Percentiles rank a stretch among this genome's conserved stretches.
Conservation (phyloP, 2,329 filamentous ascomycete genomes). For the Colletotrichum limetticola region DNA sequence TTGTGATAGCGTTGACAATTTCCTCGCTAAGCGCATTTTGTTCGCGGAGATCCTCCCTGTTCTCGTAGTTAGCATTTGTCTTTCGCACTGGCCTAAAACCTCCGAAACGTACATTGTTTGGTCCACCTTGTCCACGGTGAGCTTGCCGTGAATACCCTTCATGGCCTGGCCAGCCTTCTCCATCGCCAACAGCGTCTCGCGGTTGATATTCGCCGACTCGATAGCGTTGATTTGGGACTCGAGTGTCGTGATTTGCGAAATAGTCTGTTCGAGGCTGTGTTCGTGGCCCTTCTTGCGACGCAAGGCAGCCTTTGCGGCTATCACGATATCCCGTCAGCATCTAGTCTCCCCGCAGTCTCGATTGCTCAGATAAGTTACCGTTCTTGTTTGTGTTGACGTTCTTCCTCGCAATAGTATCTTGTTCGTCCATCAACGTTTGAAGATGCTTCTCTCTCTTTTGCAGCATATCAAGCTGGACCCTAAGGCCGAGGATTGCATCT, state of each 20-base stretch:
- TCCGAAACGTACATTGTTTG: constrained; percentile 81
- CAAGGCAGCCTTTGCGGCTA: constrained; percentile 90
- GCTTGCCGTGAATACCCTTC: constrained; percentile 89
- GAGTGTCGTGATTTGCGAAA: constrained; percentile 87
- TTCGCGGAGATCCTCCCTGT: constrained; percentile 88
- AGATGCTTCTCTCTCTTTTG: constrained; percentile 95
- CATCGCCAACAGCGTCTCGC: constrained; percentile 95
- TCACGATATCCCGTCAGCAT: constrained; percentile 32
- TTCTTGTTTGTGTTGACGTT: constrained; percentile 90
- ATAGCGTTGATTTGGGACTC: constrained; percentile 97
- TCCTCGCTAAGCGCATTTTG: constrained; percentile 95
- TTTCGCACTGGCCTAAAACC: background rate
- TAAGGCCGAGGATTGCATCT: constrained; percentile 91
- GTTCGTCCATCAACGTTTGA: constrained; percentile 91
- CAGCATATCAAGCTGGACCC: constrained; percentile 94
- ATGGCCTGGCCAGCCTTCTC: constrained; percentile 90
- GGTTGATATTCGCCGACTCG: constrained; percentile 98
- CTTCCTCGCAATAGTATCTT: constrained; percentile 89
- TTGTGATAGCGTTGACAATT: constrained; percentile 87
- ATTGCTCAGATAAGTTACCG: constrained; percentile 66
- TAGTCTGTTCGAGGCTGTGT: constrained; percentile 90
- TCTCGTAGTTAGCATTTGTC: constrained; percentile 18
- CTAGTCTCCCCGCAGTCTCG: background rate
- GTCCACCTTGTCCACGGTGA: constrained; percentile 95
- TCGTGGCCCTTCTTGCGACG: constrained; percentile 96